Evolutionary conservation across 345 rosid species (phyloP).

Genomic region (Corchorus capsularis): DNA sequence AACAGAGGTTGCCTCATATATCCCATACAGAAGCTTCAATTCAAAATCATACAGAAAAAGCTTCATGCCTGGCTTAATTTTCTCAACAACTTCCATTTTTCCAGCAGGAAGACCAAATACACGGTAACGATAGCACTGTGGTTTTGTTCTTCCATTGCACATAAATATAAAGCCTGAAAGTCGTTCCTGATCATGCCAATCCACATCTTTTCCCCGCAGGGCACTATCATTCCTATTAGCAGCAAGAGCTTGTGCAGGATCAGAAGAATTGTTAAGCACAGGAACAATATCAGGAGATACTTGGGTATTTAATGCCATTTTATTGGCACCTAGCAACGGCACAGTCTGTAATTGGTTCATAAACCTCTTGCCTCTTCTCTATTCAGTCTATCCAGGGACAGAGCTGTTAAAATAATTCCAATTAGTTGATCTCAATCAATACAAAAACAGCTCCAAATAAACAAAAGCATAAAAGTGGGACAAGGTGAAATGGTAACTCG

Average conservation of each 20-base stretch:
- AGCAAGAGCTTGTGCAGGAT: constrained; percentile 8
- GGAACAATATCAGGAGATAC: neutral
- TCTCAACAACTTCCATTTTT: constrained; percentile 29
- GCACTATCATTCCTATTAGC: constrained; percentile 20
- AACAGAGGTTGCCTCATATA: constrained; percentile 43
- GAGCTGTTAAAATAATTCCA: neutral
- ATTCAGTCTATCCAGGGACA: neutral
- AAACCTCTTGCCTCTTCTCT: neutral
- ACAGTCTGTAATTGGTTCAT: neutral
- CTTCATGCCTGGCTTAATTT: constrained; percentile 49
- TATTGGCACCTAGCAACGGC: neutral
- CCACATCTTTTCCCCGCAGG: neutral
- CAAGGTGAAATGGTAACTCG: neutral
- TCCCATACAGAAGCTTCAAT: constrained; percentile 51
- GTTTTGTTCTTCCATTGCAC: constrained; percentile 51
- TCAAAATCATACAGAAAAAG: constrained; percentile 59
- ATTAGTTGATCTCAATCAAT: constrained; percentile 3
- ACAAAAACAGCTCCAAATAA: neutral
- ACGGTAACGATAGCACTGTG: constrained; percentile 44
- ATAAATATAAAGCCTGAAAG: constrained; percentile 56
- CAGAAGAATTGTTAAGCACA: neutral
- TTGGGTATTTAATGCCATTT: neutral
- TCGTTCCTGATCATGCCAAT: constrained; percentile 11
- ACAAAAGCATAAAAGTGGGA: neutral
- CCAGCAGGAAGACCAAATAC: constrained; percentile 47